Evolutionary conservation across 1,284 basidiomycete species (phyloP), one percentile per base, ranked within the genome.

Genomic region (Waitea zeae): DNA sequence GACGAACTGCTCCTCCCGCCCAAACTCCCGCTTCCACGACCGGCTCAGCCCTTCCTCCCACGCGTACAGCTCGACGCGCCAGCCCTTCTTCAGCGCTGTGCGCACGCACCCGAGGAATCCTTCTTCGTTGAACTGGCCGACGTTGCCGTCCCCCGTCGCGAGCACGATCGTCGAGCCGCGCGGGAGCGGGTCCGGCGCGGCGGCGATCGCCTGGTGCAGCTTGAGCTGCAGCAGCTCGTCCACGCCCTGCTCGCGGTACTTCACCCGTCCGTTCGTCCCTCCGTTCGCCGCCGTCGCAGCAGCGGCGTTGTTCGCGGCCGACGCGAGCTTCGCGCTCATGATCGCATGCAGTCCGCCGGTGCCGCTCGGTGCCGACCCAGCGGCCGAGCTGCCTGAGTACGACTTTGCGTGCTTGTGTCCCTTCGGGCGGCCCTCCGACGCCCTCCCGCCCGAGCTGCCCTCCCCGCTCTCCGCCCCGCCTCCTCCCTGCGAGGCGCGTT

Each of bases 141-240:
- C 76, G 46, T 84, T 83, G 14, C 84, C 86, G 50, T 92, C 87
- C 3, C 87, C 87, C 0, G 88, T 90, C 1, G 83, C 87, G 22
- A 92, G 67, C 26, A 90, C 75, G 44, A 90, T 81, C 14, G 83
- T 87, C 4, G 74, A 68, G 2, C 70, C 67, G 7, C 59, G 47
- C 3, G 70, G 69, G 1, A 67, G 70, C 2, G 60, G 58, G 46
- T 83, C 71, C 9, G 67, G 63, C 9, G 29, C 9, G 31, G 68
- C 72, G 3, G 79, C 71, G 34, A 92, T 60, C 5, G 78, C 75
- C 49, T 88, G 83, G 44, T 88, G 74, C 17, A 90, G 62, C 49
- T 90, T 89, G 36, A 90, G 61, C 50, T 89, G 86, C 31, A 90
- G 54, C 14, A 90, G 62, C 52, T 90, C 87, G 47, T 88, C 86